Percentiles rank a stretch among this genome's conserved stretches.
phyloP scores from a whole-genome alignment of 306 rosid genomes.

The Crataegus laevigata region DNA sequence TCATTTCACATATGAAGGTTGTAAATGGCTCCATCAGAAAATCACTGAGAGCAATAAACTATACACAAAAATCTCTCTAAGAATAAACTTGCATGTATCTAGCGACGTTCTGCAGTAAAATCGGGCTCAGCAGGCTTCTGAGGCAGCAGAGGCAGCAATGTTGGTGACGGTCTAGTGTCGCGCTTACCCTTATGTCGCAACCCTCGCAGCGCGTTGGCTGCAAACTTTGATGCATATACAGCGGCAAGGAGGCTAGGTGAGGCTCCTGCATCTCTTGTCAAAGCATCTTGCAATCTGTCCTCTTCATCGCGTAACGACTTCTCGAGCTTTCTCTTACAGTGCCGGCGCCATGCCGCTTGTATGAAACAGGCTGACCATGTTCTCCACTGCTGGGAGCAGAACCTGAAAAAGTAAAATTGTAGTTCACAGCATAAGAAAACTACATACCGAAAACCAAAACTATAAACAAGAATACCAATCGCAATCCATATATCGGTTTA shows the following conservation, averaged over 20 bases:
- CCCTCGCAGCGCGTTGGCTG: slow-evolving; percentile 29
- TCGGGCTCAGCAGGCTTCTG: slow-evolving; percentile 69
- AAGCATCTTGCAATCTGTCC: slow-evolving; percentile 35
- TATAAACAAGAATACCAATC: neutral
- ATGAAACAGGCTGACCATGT: slow-evolving; percentile 66
- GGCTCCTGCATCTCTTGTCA: slow-evolving; percentile 24
- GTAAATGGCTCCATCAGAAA: neutral
- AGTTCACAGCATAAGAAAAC: neutral
- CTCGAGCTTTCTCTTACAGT: slow-evolving; percentile 45
- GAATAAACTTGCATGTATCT: neutral
- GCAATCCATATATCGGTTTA: neutral
- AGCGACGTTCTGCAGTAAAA: slow-evolving; percentile 28
- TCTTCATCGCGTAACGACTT: slow-evolving; percentile 43
- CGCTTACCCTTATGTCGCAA: slow-evolving; percentile 28
- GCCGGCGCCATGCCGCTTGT: slow-evolving; percentile 70
- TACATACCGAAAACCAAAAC: neutral
- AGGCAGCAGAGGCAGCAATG: slow-evolving; percentile 40
- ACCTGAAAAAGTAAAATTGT: slow-evolving; percentile 25
- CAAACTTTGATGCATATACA: slow-evolving; percentile 56
- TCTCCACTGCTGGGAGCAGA: slow-evolving; percentile 76
- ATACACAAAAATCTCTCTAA: neutral
- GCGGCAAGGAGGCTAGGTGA: slow-evolving; percentile 52
- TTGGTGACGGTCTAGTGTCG: slow-evolving; percentile 17
- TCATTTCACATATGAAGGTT: neutral
- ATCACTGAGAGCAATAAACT: neutral